phyloP scores from a whole-genome alignment of 805 yeast species.

The Tetrapisispora namnaoensis region DNA sequence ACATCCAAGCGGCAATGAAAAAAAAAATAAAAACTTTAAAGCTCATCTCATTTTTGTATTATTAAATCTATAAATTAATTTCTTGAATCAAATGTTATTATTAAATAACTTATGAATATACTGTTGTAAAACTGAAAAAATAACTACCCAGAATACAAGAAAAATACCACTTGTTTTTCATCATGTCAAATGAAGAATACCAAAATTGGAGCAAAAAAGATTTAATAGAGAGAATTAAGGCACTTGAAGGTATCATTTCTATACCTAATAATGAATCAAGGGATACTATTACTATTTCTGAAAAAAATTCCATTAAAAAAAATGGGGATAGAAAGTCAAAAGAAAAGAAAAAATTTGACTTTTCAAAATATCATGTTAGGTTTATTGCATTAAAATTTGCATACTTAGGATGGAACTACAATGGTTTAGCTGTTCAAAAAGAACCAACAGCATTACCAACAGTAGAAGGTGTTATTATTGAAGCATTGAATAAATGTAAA shows the following conservation, averaged over 20 bases:
- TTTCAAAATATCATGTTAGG: constrained; percentile 51
- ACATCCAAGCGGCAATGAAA: background rate
- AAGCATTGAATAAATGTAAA: constrained; percentile 59
- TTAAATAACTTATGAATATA: no score
- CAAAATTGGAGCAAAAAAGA: background rate
- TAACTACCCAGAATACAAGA: no score
- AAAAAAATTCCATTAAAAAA: background rate
- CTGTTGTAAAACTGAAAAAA: no score
- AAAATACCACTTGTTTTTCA: background rate
- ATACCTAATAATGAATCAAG: background rate
- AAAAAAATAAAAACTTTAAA: background rate
- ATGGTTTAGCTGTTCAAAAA: constrained; percentile 77
- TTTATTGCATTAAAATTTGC: constrained; percentile 75
- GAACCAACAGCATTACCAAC: constrained; percentile 76
- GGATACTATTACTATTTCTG: background rate
- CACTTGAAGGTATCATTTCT: background rate
- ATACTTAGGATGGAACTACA: constrained; percentile 90
- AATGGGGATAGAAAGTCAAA: background rate
- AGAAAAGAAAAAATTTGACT: constrained; percentile 47
- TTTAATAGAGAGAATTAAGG: background rate
- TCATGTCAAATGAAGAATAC: background rate
- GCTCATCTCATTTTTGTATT: background rate
- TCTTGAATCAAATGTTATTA: no score
- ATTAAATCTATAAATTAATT: background rate
- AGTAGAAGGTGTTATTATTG: constrained; percentile 66